Conservation (phyloP, 2,329 filamentous ascomycete species). For the Fusarium cyanostomum region DNA sequence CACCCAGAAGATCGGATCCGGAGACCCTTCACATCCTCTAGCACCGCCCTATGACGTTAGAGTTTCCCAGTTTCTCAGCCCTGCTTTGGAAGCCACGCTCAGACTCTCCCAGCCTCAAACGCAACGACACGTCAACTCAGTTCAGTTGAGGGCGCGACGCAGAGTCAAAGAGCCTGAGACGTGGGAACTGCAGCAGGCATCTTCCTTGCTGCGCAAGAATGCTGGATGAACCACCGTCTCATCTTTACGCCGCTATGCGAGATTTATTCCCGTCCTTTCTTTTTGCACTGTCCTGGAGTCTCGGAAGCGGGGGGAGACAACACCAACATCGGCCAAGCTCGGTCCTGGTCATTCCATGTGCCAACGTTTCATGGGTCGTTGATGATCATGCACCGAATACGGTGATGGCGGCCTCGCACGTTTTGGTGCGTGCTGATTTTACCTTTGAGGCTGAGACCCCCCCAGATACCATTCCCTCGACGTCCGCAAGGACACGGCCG, state of each 20-base stretch:
- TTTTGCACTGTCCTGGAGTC: neutral
- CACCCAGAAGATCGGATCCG: constrained; percentile 23
- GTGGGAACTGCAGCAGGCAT: neutral
- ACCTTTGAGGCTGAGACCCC: constrained; percentile 1
- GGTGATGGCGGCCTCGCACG: neutral
- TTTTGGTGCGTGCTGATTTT: neutral
- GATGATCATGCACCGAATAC: neutral
- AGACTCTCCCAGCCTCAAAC: constrained; percentile 3
- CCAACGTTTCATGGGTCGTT: neutral
- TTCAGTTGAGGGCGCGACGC: constrained; percentile 17
- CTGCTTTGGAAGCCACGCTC: constrained; percentile 8
- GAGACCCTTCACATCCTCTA: neutral
- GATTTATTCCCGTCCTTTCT: neutral
- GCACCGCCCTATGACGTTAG: constrained; percentile 14
- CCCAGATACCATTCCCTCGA: neutral
- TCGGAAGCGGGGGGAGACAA: constrained; percentile 19
- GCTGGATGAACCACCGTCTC: neutral
- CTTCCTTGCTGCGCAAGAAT: neutral
- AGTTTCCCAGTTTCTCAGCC: constrained; percentile 13
- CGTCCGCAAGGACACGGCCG: neutral
- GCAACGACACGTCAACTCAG: constrained; percentile 26
- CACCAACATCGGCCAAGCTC: constrained; percentile 1
- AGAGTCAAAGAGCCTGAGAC: neutral
- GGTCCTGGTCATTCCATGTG: neutral
- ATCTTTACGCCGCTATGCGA: constrained; percentile 5